These are phyloP conservation scores for Talaromyces sp. DNA, from an alignment of 2,329 filamentous ascomycete species.

Conservation along the genomic window DNA sequence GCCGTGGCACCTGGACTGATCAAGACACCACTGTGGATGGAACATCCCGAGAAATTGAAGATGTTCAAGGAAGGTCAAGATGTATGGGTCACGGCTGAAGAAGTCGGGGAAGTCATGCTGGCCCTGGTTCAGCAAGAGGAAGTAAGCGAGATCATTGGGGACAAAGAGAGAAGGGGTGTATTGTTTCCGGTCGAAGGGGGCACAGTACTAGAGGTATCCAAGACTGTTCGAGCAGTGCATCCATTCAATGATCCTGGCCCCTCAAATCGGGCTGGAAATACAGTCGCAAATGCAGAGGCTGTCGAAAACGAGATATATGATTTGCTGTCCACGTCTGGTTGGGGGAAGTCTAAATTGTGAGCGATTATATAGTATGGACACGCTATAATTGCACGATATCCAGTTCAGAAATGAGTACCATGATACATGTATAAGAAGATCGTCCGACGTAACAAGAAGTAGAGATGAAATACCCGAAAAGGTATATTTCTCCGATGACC, in stretches of 20 bases:
- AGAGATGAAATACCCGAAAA: neutral
- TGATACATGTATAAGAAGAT: no score
- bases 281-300: conserved; percentile 40
- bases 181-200: conserved; percentile 45
- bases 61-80: conserved; percentile 50
- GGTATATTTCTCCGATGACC: neutral
- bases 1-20: conserved; percentile 60
- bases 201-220: conserved; percentile 56
- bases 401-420: neutral
- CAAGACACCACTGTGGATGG: conserved; percentile 61
- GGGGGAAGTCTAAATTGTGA: conserved; percentile 43
- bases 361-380: neutral
- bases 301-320: conserved; percentile 51
- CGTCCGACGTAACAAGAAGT: neutral
- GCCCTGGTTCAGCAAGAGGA: conserved; percentile 51
- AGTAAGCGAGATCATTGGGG: conserved; percentile 36
- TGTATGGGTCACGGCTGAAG: conserved; percentile 59
- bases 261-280: conserved; percentile 45
- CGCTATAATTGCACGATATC: neutral
- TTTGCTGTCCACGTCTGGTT: conserved; percentile 48
- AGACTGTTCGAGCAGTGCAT: conserved; percentile 51
- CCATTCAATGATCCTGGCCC: conserved; percentile 56
- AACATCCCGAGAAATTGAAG: conserved; percentile 58
- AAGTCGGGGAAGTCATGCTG: conserved; percentile 59
- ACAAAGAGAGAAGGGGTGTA: conserved; percentile 28